These are phyloP conservation scores for Botrytis deweyae DNA, from an alignment of 2,329 filamentous ascomycete genomes.

Conservation along the genomic window DNA sequence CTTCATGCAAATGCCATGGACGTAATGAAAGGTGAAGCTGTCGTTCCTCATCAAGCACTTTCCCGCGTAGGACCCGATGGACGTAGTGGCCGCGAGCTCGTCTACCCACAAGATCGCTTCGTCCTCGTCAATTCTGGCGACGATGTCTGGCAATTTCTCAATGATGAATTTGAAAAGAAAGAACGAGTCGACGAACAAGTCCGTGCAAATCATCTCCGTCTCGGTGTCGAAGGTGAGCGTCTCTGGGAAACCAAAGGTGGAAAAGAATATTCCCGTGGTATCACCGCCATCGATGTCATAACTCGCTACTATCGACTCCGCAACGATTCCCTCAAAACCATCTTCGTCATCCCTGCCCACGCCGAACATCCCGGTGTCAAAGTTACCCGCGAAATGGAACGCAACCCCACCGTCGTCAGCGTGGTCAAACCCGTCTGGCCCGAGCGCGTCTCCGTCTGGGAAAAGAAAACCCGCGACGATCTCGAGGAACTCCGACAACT, in stretches of 20 bases:
- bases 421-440: slow-evolving; percentile 38
- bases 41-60: slow-evolving; percentile 52
- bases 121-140: slow-evolving; percentile 55
- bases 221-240: slow-evolving; percentile 46
- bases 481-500: slow-evolving; percentile 26
- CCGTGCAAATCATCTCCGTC: slow-evolving; percentile 41
- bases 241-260: slow-evolving; percentile 28
- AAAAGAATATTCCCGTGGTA: slow-evolving; percentile 39
- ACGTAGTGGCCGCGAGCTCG: slow-evolving; percentile 49
- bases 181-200: slow-evolving; percentile 42
- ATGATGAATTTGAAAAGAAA: slow-evolving; percentile 45
- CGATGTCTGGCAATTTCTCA: slow-evolving; percentile 49
- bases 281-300: slow-evolving; percentile 50
- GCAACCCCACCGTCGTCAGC: slow-evolving; percentile 43
- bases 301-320: slow-evolving; percentile 55
- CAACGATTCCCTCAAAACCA: slow-evolving; percentile 43
- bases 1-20: slow-evolving; percentile 52
- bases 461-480: slow-evolving; percentile 30
- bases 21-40: slow-evolving; percentile 50
- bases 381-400: slow-evolving; percentile 48
- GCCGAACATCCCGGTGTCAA: slow-evolving; percentile 47
- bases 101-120: slow-evolving; percentile 55
- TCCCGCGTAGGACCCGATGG: slow-evolving; percentile 54
- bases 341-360: slow-evolving; percentile 55
- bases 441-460: slow-evolving; percentile 33